phyloP scores from a whole-genome alignment of 345 rosid species.

The Odontarrhena argentea region DNA sequence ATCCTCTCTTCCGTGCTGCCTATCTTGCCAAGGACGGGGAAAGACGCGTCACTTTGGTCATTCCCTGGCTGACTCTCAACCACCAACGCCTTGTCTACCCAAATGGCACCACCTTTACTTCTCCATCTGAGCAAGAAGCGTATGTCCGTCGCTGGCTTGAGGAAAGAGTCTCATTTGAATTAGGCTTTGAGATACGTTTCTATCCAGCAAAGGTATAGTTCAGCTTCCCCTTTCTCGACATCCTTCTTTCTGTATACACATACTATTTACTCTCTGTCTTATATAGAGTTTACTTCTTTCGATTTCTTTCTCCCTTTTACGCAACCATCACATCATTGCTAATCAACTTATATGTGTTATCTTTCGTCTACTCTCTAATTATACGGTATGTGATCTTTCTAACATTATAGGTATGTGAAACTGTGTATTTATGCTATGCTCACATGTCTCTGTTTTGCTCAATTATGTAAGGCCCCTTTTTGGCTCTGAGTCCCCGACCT shows the following conservation, averaged over 20 bases:
- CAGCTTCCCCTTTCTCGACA: not conserved
- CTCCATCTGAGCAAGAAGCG: slow-evolving; percentile 71
- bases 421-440: not conserved
- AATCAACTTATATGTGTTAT: not conserved
- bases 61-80: slow-evolving; percentile 84
- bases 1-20: slow-evolving; percentile 95
- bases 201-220: slow-evolving; percentile 82
- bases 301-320: slow-evolving; percentile 2
- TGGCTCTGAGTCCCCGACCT: slow-evolving; percentile 2
- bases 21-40: slow-evolving; percentile 77
- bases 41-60: slow-evolving; percentile 74
- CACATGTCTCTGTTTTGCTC: slow-evolving; percentile 1
- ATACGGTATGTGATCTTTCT: slow-evolving; percentile 22
- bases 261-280: not conserved
- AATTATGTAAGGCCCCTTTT: not conserved
- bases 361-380: slow-evolving; percentile 3
- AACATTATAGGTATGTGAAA: not conserved
- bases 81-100: slow-evolving; percentile 85
- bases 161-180: slow-evolving; percentile 60
- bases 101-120: slow-evolving; percentile 50
- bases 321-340: slow-evolving; percentile 7
- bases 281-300: not conserved
- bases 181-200: slow-evolving; percentile 59
- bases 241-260: not conserved
- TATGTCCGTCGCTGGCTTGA: slow-evolving; percentile 80